Base-by-base conservation (phyloP, 2,329 filamentous ascomycete genomes). In the Sclerotinia glacialis region DNA sequence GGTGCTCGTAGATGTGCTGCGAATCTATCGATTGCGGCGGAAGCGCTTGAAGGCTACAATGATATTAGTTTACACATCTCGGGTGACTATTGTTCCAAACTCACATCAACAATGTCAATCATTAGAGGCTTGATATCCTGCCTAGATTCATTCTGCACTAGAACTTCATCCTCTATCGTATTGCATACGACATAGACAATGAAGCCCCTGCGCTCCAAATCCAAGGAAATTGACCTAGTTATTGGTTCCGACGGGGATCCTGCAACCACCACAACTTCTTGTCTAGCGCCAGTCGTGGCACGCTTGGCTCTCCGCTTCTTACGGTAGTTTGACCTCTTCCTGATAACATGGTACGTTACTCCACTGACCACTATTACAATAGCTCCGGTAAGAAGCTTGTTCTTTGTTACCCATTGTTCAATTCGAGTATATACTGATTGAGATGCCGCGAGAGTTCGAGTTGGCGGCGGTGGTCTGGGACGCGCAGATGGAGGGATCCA, bases 181-280 rank as follows among this genome's bases (percentile, higher is more conserved):
- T 87, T 89, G 74, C 93, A 94, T 0, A 96, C 91, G 68, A 99
- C 83, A 77, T 93, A 99, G 66, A 98, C 92, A 68, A 98, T 91
- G 77, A 96, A 98, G 5, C 95, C 95, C 70, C 93, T 87, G 68
- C 93, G 84, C 79, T 98, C 95, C 71, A 99, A 82, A 75, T 99
- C 95, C 58, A 93, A 79, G 2, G 92, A 88, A 64, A 98, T 82
- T 14, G 92, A 92, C 74, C 89, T 89, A 8, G 92, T 94, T 74
- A 97, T 83, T 21, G 93, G 90, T 73, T 96, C 88, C 60, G 89
- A 86, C 2, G 92, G 90, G 26, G 92, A 93, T n/a, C 94, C 94
- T 28, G 93, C 93, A 69, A 98, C 85, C 37, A 98, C 90, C 76
- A 87, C 81, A 6, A 98, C 94, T 78, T 99, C 95, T 70, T 89